phyloP scores from a whole-genome alignment of 257 asterid genomes.

The Solanum neorickii region DNA sequence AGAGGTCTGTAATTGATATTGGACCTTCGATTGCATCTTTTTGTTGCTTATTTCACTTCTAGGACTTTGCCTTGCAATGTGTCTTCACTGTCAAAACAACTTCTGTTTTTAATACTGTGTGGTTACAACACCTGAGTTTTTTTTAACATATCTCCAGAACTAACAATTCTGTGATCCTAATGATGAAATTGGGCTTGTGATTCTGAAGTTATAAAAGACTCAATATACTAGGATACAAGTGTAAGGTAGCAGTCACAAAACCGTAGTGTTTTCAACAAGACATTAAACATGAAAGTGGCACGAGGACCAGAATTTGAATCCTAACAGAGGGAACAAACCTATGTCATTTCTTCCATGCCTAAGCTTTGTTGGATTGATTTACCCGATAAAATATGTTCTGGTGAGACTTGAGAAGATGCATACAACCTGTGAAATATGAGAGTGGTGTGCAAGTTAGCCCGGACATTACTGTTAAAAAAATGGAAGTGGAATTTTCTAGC shows the following conservation, averaged over 20 bases:
- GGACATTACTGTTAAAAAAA: background rate
- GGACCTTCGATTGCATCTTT: background rate
- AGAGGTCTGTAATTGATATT: slow-evolving; percentile 38
- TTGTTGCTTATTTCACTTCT: background rate
- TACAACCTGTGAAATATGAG: background rate
- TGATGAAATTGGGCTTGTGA: background rate
- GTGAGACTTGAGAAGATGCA: background rate
- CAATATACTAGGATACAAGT: background rate
- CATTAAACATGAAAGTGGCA: background rate
- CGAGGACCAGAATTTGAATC: background rate
- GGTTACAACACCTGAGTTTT: background rate
- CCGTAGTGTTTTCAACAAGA: background rate
- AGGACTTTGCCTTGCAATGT: background rate
- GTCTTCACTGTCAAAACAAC: background rate
- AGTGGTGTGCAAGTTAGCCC: background rate
- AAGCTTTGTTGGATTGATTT: background rate
- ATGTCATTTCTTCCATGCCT: background rate
- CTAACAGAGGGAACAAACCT: background rate
- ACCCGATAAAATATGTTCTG: background rate
- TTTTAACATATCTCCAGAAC: background rate
- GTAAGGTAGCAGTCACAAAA: background rate
- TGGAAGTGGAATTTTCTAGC: background rate
- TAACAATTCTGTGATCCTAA: background rate
- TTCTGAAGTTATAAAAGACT: background rate
- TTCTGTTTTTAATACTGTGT: background rate